These are phyloP conservation scores for Cinchona pubescens DNA, from an alignment of 257 asterid species.

Conservation along the genomic window DNA sequence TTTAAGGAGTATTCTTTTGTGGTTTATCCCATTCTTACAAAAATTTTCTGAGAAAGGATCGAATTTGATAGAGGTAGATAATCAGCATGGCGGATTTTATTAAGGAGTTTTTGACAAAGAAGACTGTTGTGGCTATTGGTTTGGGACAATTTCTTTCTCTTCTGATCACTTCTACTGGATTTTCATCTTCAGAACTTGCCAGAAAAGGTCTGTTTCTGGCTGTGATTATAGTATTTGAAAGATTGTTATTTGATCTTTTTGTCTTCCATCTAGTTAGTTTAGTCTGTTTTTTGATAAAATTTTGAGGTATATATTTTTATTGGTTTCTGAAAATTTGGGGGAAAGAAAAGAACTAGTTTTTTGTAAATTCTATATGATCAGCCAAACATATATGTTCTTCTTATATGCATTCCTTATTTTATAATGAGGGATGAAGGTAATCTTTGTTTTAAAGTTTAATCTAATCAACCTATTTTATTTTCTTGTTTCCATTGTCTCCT, in stretches of 20 bases:
- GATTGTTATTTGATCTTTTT: not conserved
- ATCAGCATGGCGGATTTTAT: constrained; percentile 38
- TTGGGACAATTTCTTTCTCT: constrained; percentile 89
- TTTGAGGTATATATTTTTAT: not conserved
- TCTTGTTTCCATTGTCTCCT: not conserved
- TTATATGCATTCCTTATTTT: not conserved
- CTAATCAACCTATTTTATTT: not conserved
- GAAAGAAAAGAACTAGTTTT: not conserved
- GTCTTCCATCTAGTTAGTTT: not conserved
- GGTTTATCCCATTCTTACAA: not conserved
- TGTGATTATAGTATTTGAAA: too few relatives aligned
- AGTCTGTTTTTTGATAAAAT: not conserved
- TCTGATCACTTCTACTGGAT: constrained; percentile 83
- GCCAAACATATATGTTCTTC: too few relatives aligned
- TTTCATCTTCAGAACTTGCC: constrained; percentile 88
- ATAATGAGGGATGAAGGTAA: not conserved
- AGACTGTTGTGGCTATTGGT: constrained; percentile 60
- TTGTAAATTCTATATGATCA: not conserved
- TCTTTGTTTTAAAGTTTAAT: constrained; percentile 1
- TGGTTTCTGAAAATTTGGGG: not conserved
- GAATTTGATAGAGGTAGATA: not conserved
- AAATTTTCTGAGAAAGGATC: not conserved
- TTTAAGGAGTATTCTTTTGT: not conserved
- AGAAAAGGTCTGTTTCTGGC: constrained; percentile 44
- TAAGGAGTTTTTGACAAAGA: constrained; percentile 47